Evolutionary conservation across 352 stramenopile species (phyloP).

Genomic region (Phytophthora agathidicida): DNA sequence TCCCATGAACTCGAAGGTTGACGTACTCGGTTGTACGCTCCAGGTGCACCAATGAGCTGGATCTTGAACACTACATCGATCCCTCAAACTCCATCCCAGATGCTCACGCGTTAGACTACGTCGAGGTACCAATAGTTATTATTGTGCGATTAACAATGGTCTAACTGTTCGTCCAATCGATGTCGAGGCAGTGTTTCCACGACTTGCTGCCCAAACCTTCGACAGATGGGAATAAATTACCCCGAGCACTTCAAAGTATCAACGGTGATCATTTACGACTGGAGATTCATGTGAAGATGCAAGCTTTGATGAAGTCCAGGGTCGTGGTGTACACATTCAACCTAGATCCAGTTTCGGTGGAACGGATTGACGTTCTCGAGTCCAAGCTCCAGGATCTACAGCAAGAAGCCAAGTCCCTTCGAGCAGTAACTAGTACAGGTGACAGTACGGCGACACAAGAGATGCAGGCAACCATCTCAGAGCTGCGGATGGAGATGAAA

Average conservation of each 20-base stretch:
- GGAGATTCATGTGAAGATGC: conserved; percentile 17
- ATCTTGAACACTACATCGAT: background rate
- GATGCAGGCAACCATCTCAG: conserved; percentile 2
- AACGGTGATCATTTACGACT: conserved; percentile 5
- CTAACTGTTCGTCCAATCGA: no score
- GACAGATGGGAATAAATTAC: background rate
- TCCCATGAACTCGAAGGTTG: no score
- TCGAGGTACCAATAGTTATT: no score
- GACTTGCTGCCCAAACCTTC: background rate
- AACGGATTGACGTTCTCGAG: conserved; percentile 18
- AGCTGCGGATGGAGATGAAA: conserved; percentile 9
- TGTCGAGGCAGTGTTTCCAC: conserved; percentile 14
- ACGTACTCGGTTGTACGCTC: no score
- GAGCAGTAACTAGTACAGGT: background rate
- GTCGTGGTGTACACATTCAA: conserved; percentile 13
- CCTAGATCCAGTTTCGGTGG: conserved; percentile 10
- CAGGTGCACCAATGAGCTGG: background rate
- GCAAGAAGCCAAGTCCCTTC: conserved; percentile 15
- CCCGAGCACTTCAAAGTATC: conserved; percentile 1
- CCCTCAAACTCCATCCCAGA: conserved; percentile 1
- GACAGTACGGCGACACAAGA: background rate
- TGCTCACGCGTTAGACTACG: background rate
- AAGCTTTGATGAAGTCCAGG: conserved; percentile 9
- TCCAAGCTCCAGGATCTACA: conserved; percentile 15
- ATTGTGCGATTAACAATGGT: no score